These are phyloP conservation scores for Larix sibirica DNA, from an alignment of 83 land plant genomes.

Conservation along the genomic window DNA sequence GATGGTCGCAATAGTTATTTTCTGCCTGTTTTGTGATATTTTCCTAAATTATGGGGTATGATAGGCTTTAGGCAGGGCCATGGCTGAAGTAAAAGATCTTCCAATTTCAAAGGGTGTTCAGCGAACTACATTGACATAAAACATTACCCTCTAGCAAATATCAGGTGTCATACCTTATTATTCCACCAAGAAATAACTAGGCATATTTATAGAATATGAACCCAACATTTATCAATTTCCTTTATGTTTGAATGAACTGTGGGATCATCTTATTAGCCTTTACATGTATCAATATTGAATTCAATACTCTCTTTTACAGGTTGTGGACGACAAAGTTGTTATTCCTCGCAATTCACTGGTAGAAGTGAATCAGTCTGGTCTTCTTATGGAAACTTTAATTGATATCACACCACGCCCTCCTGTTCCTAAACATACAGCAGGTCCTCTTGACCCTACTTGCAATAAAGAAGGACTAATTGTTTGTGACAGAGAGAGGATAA, in stretches of 20 bases:
- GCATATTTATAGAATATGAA: background rate
- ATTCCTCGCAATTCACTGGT: conserved; percentile 88
- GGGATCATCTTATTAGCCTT: background rate
- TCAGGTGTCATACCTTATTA: background rate
- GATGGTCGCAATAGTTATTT: background rate
- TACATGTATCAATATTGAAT: background rate
- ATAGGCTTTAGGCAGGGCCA: background rate
- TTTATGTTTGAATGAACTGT: background rate
- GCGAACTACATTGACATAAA: background rate
- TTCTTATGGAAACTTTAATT: conserved; percentile 92
- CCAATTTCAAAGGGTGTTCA: background rate
- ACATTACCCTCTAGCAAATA: background rate
- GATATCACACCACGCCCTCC: conserved; percentile 88
- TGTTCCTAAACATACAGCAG: conserved; percentile 70
- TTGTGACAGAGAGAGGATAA: conserved; percentile 85
- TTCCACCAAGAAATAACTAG: background rate
- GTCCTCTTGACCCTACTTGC: conserved; percentile 83
- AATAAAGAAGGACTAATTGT: conserved; percentile 83
- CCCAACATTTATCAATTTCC: conserved; percentile 1
- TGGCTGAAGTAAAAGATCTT: background rate
- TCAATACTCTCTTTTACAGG: conserved; percentile 31
- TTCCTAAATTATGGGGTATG: background rate
- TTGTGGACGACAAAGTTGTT: conserved; percentile 79
- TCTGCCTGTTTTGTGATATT: background rate
- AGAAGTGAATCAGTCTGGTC: conserved; percentile 97